Conservation (phyloP, 2,329 filamentous ascomycete species). For the Cladosporium sphaerospermum region DNA sequence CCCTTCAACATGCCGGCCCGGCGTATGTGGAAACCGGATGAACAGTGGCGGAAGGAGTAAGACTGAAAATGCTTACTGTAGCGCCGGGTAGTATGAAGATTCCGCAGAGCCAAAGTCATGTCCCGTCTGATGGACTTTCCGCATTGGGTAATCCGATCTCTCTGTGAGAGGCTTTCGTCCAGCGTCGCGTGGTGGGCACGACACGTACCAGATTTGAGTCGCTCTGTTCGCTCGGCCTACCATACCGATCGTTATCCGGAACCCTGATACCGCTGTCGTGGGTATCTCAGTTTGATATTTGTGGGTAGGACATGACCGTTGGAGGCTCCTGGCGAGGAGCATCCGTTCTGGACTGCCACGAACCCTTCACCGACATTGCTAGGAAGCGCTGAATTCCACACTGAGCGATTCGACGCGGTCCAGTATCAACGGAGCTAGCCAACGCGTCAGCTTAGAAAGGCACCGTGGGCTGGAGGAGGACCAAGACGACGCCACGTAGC, state of each 20-base stretch:
- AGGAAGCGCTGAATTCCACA: background rate
- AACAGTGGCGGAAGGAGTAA: background rate
- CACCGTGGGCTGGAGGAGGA: no score
- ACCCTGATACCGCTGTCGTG: no score
- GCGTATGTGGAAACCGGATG: background rate
- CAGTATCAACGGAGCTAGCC: background rate
- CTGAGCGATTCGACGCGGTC: background rate
- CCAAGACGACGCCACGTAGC: no score
- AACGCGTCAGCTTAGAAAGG: background rate
- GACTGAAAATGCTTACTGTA: background rate
- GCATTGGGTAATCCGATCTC: conserved; percentile 1
- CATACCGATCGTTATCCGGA: no score
- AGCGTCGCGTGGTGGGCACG: no score
- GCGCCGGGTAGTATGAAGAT: background rate
- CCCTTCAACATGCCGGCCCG: background rate
- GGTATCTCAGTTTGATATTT: no score
- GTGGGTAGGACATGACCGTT: no score
- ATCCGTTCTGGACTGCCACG: background rate
- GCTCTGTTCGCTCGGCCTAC: no score
- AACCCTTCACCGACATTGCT: background rate
- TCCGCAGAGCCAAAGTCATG: background rate
- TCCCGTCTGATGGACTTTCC: background rate
- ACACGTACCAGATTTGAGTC: no score
- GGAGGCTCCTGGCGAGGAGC: no score
- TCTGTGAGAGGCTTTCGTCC: no score